phyloP scores from a whole-genome alignment of 768 basidiomycete species.

The Leucocoprinus sp. region DNA sequence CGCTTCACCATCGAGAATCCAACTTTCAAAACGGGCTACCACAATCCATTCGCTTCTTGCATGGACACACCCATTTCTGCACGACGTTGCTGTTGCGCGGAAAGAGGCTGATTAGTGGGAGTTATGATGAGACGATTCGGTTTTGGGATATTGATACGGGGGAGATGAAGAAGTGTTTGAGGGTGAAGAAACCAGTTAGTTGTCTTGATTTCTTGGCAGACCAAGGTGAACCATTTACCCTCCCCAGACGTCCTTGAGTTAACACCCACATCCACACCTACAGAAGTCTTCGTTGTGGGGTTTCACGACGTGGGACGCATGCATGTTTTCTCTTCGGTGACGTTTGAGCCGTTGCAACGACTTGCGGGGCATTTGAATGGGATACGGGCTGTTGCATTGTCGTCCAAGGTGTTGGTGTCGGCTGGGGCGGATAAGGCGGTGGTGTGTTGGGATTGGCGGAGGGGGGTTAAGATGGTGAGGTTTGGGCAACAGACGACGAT shows the following conservation, averaged over 20 bases:
- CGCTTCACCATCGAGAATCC: constrained; percentile 76
- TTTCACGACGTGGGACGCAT: constrained; percentile 92
- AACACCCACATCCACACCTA: too few relatives aligned
- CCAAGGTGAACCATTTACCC: constrained; percentile 41
- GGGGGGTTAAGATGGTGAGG: constrained; percentile 80
- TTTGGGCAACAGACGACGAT: constrained; percentile 93
- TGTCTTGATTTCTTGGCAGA: constrained; percentile 82
- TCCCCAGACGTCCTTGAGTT: too few relatives aligned
- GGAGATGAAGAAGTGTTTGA: constrained; percentile 62
- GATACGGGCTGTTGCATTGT: constrained; percentile 83
- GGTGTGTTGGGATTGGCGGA: constrained; percentile 89
- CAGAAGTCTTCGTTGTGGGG: constrained; percentile 86
- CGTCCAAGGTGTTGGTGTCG: constrained; percentile 77
- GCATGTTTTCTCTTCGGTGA: constrained; percentile 80
- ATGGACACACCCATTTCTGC: constrained; percentile 82
- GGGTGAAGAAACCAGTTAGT: constrained; percentile 85
- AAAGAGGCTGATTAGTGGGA: constrained; percentile 79
- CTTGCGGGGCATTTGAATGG: constrained; percentile 83
- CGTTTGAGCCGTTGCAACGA: constrained; percentile 78
- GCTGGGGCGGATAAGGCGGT: constrained; percentile 68
- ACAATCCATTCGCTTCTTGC: constrained; percentile 69
- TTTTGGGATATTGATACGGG: constrained; percentile 79
- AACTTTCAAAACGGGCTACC: constrained; percentile 75
- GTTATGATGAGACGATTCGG: constrained; percentile 86
- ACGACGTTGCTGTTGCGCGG: constrained; percentile 74